Evolutionary conservation across 2,329 filamentous ascomycete species (phyloP).

Genomic region (Colletotrichum sp.): DNA sequence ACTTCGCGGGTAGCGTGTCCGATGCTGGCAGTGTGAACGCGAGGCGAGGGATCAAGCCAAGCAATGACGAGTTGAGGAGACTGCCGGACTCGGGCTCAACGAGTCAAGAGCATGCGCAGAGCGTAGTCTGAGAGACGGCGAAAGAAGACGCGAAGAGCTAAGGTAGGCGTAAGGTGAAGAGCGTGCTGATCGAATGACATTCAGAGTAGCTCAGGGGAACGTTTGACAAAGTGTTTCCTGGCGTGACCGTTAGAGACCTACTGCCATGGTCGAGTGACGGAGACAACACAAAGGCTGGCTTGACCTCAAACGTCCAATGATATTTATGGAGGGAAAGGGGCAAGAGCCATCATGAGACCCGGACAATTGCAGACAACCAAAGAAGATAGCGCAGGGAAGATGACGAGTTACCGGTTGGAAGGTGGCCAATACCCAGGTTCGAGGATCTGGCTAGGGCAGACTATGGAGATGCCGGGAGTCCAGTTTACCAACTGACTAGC

Average conservation of each 20-base stretch:
- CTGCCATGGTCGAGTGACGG: background rate
- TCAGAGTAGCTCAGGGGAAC: background rate
- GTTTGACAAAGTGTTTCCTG: background rate
- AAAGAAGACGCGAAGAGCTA: background rate
- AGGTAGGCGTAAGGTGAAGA: background rate
- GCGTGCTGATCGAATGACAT: background rate
- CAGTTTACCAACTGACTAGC: background rate
- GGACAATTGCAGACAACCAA: background rate
- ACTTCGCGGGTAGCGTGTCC: background rate
- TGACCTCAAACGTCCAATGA: background rate
- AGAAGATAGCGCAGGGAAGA: background rate
- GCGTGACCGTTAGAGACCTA: conserved; percentile 1
- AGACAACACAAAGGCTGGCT: background rate
- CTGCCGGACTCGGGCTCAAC: background rate
- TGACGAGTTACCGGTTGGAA: background rate
- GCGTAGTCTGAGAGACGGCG: background rate
- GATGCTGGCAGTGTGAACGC: background rate
- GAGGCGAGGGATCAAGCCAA: background rate
- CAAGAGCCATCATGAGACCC: background rate
- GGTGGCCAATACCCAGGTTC: conserved; percentile 13
- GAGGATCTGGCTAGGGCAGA: background rate
- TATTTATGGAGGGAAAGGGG: conserved; percentile 3
- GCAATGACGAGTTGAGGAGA: background rate
- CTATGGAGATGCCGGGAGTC: background rate
- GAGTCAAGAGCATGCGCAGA: background rate